Evolutionary conservation across 495 filamentous ascomycete genomes (phyloP), one percentile per base, ranked within the genome.

Genomic region (Hypoxylon rickii): DNA sequence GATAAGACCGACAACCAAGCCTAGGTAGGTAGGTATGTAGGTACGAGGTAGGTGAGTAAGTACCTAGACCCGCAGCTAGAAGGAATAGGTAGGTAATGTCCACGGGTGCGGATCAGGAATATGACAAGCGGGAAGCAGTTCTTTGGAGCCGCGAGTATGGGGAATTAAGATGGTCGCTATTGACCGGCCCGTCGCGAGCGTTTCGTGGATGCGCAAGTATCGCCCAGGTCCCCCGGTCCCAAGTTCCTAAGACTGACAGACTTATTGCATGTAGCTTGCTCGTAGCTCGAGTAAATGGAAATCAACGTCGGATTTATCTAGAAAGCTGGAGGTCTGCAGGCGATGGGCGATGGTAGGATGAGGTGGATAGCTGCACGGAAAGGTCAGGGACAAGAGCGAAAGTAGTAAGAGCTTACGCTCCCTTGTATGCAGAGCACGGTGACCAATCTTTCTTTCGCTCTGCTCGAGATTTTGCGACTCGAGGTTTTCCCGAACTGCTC

Each of bases 101-200:
- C 51, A 34, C n/a, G n/a, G n/a, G n/a, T n/a, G 24, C 24, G 24
- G 56, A 46, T 50, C 40, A 41, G 37, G 58, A 50, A 51, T 41
- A 46, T 50, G 51, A 49, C 37, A 33, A 49, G 58, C 52, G 58
- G 58, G 58, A 62, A 37, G 13, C 47, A 44, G 48, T 47, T 44
- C 24, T 29, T 29, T 47, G 44, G 58, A 57, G 58, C 58, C 46
- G 58, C 52, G 58, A 62, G 33, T 55, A 62, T 62, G 58, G 58
- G 58, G 58, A 62, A 62, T 62, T 52, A 62, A 56, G 47, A 56
- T 46, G 47, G 58, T 62, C 58, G 36, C 52, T 62, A 57, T 62
- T 62, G 58, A 62, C 47, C 58, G 58, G 58, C 51, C 58, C 58
- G 52, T 52, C 37, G 58, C 58, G 58, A 62, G 58, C 43, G 52